Evolutionary conservation across 225 moss, liverwort and hornwort genomes (phyloP), one percentile per base, ranked within the genome.

Genomic region (Pleurozium schreberi): DNA sequence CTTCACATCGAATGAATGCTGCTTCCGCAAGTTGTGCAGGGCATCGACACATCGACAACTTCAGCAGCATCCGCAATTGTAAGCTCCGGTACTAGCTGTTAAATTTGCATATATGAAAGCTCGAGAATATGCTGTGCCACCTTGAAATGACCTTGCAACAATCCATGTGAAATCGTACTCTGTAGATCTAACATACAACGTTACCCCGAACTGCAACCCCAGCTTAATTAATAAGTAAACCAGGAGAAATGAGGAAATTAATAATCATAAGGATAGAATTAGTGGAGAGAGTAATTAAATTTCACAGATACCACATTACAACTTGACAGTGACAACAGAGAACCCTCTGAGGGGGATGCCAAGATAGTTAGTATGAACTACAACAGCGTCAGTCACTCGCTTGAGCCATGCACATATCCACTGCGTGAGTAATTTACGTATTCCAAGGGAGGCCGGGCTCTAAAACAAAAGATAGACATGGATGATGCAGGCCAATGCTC

Each of bases 301-400:
- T 84, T 89, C 53, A n/a, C n/a, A 76, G 82, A 53, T 85, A 83
- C 90, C 85, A 85, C 87, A 90, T 83, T 89, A 89, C 89, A 91
- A 88, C 85, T 88, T 87, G 82, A 90, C 64, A 63, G 71, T 68
- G 43, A 82, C 79, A 83, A 84, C 89, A 74, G 73, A 82, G 74
- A 77, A 62, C 57, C 84, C 81, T 84, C 78, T 49, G 82, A 86
- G 38, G 52, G 52, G 69, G 77, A n/a, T 89, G 80, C 88, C 88
- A 90, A 90, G 83, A 70, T 88, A 88, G 88, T 58, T 57, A 65
- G 64, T 85, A 67, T 43, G 86, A 38, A 65, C 63, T 40, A 82
- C 70, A 61, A n/a, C 80, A 75, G 74, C 88, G 83, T 60, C 85
- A 87, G 67, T 80, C 69, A 84, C 80, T n/a, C n/a, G n/a, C n/a